phyloP scores from a whole-genome alignment of 257 asterid genomes.

The Solanum verrucosum region DNA sequence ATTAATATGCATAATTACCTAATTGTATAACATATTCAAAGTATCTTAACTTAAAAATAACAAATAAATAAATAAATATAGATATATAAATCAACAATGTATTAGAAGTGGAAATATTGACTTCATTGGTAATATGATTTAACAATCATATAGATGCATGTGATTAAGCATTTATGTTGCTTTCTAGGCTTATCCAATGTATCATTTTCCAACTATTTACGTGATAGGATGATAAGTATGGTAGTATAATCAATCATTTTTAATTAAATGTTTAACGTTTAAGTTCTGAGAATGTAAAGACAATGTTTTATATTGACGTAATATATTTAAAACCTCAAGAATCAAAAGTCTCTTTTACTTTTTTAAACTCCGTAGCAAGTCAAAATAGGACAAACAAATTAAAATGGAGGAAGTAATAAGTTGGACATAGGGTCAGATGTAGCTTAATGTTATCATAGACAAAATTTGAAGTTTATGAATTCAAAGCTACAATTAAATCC shows the following conservation, averaged over 20 bases:
- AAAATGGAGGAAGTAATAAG: not conserved
- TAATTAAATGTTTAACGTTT: too few species aligned
- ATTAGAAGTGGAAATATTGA: not conserved
- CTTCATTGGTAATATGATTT: not conserved
- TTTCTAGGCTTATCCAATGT: not conserved
- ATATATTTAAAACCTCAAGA: not conserved
- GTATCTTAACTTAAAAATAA: not conserved
- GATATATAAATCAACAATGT: not conserved
- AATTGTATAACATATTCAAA: not conserved
- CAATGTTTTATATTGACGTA: fast-evolving
- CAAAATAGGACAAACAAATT: not conserved
- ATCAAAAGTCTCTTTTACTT: fast-evolving
- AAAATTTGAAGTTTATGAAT: not conserved
- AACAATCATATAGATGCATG: not conserved
- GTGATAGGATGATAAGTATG: not conserved
- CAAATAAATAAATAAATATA: not conserved
- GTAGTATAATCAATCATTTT: too few species aligned
- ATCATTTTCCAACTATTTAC: not conserved
- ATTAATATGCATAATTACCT: not conserved
- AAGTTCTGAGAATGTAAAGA: not conserved
- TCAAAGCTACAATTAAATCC: not conserved
- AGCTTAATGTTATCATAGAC: not conserved
- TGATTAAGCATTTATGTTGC: not conserved
- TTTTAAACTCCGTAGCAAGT: not conserved
- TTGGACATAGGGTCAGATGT: not conserved